Evolutionary conservation across 75 land plant species (phyloP), one percentile per base, ranked within the genome.

Genomic region (Selaginella tamariscina): DNA sequence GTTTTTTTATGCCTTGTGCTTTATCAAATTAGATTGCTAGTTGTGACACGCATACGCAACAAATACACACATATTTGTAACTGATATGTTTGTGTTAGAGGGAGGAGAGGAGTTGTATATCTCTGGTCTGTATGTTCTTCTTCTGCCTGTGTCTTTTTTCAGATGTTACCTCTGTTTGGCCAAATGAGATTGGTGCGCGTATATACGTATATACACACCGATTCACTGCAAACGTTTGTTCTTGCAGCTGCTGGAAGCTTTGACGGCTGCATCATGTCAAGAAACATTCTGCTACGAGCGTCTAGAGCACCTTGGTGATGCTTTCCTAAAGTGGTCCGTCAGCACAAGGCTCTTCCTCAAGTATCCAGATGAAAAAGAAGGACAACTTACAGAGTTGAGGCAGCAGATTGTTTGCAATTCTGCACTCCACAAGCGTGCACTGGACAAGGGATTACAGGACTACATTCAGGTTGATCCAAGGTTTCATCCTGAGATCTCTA

Each of bases 201-300:
- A n/a, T n/a, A n/a, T n/a, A n/a, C n/a, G n/a, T n/a, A n/a, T n/a
- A n/a, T n/a, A n/a, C n/a, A n/a, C n/a, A n/a, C 71, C 26, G 21
- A 70, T 23, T 1, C 32, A 65, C 32, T 71, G 59, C 1, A 70
- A 27, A 13, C 1, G 54, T 39, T 29, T 69, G 27, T 55, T 54
- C 13, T 57, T 23, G 59, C 83, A 95, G 99, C 83, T 95, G 1
- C 75, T 95, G 71, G 99, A 95, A 81, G 99, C 99, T 0, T 80
- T 95, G 72, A 95, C 99, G 32, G 99, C 99, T 65, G 99, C 99
- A 33, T 91, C 97, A 27, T 95, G 99, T 78, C 99, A 95, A 54
- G 99, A 95, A 74, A 84, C 97, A 8, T 91, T 88, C 72, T 91
- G 99, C 72, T 95, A 95, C 72, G 99, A 95, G 64, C 80, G 99